Base-by-base conservation (phyloP, 148 eudicot species). In the Camellia japonica region DNA sequence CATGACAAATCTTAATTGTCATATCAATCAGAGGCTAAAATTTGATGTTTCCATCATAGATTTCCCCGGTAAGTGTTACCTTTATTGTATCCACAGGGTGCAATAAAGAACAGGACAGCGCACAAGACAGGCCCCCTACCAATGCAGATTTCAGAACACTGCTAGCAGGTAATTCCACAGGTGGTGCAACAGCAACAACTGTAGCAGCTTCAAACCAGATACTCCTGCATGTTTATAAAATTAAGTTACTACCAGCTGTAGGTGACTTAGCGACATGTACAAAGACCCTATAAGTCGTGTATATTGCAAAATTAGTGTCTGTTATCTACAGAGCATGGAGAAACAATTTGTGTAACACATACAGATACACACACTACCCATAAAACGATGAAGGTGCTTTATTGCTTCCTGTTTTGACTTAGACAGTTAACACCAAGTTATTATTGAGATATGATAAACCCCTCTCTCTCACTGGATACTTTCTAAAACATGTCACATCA, bases 201-300 rank as follows among this genome's bases (percentile, higher is more conserved):
- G 98, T 94, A 58, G 99, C 97, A 76, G 98, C 95, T 87, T 96
- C 93, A 90, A 96, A 92, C 99, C 99, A 94, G 73, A 96, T 87
- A 80, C 90, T 92, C 88, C 99, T 96, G 89, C 58, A 74, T 81
- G 54, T 73, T 80, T 46, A 60, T 60, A 3, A 64, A 64, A 62
- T 18, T 3, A 64, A 64, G 41, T 64, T 64, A 6, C 7, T 9
- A 44, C 43, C 16, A 60, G 78, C 10, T 10, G 59, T 10, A 14
- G 42, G 51, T 18, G 19, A 41, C 77, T 51, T 58, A 9, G 65
- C 54, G 58, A 49, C 64, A 30, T 58, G 41, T 59, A 60, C 47
- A 43, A 7, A 38, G 46, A 61, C 47, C 41, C 41, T 42, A 3
- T 52, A 58, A 61, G 64, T 38, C 52, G 18, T 6, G 44, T 38